A percentile compares a stretch with the other conserved stretches of the same genome.
Evolutionary conservation across 2,329 filamentous ascomycete genomes (phyloP).

Genomic region (Sporothrix protearum): DNA sequence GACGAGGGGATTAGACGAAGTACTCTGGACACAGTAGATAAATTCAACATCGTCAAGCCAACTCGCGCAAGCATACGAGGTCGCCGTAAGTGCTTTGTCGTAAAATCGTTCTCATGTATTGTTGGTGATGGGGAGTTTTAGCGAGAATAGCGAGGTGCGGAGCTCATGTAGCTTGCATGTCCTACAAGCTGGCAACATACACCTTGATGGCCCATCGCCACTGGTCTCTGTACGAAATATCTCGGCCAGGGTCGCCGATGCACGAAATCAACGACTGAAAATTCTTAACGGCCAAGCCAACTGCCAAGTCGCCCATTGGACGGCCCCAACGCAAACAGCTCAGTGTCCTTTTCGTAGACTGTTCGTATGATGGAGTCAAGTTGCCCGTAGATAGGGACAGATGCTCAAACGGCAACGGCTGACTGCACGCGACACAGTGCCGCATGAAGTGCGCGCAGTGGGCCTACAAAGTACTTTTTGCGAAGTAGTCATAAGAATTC

Average conservation of each 20-base stretch:
- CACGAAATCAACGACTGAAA: background rate
- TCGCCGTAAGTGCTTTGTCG: background rate
- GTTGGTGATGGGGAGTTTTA: background rate
- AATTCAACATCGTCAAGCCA: slow-evolving; percentile 7
- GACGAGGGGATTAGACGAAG: background rate
- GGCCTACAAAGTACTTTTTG: too few species aligned
- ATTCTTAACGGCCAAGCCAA: background rate
- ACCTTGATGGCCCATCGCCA: slow-evolving; percentile 7
- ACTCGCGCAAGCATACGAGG: background rate
- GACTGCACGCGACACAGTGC: slow-evolving; percentile 6
- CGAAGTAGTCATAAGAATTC: background rate
- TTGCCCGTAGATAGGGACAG: background rate
- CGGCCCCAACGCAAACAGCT: background rate
- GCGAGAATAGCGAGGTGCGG: background rate
- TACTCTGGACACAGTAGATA: slow-evolving; percentile 3
- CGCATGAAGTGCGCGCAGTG: background rate
- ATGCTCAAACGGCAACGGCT: background rate
- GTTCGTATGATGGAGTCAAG: background rate
- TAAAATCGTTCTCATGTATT: background rate
- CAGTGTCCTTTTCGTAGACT: background rate
- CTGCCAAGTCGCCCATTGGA: background rate
- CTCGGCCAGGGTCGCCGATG: slow-evolving; percentile 12
- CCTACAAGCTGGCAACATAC: background rate
- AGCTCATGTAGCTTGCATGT: background rate
- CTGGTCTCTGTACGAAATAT: background rate